Conservation (phyloP, 495 filamentous ascomycete species). For the Acidomyces sp. region DNA sequence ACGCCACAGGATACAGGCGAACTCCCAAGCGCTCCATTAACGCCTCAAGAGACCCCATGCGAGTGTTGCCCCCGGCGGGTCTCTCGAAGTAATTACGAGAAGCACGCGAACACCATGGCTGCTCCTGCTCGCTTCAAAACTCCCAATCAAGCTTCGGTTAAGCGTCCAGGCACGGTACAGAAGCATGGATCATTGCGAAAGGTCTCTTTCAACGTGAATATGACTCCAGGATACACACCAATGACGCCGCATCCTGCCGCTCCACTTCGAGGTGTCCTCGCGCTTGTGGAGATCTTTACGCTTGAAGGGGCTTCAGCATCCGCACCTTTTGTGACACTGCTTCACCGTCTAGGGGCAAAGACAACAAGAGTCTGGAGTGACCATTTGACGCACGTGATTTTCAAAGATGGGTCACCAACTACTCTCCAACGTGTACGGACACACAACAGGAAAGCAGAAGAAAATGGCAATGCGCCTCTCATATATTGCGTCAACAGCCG, state of each 20-base stretch:
- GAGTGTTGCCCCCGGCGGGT: constrained; percentile 9
- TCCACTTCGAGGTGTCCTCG: constrained; percentile 13
- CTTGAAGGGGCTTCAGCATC: constrained; percentile 79
- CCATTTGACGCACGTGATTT: constrained; percentile 89
- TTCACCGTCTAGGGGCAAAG: constrained; percentile 73
- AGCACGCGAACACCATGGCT: constrained; percentile 9
- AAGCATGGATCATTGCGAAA: constrained; percentile 15
- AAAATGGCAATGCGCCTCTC: constrained; percentile 33
- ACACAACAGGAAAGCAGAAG: constrained; percentile 55
- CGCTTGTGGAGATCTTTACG: constrained; percentile 73
- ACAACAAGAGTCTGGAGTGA: constrained; percentile 78
- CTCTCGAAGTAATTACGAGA: not conserved
- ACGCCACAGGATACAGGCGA: not conserved
- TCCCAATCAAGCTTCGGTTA: constrained; percentile 7
- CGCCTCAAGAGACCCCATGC: constrained; percentile 1
- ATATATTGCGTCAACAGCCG: constrained; percentile 21
- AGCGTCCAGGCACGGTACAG: constrained; percentile 10
- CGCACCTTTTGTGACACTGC: constrained; percentile 66
- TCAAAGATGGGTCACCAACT: constrained; percentile 78
- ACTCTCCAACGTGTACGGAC: constrained; percentile 79
- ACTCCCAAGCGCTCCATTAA: not conserved
- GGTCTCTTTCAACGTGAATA: constrained; percentile 5
- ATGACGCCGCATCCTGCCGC: constrained; percentile 20
- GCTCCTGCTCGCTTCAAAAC: constrained; percentile 12
- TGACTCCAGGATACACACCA: constrained; percentile 13